These are phyloP conservation scores for Solanum lignicaule DNA, from an alignment of 257 asterid species.

Conservation along the genomic window DNA sequence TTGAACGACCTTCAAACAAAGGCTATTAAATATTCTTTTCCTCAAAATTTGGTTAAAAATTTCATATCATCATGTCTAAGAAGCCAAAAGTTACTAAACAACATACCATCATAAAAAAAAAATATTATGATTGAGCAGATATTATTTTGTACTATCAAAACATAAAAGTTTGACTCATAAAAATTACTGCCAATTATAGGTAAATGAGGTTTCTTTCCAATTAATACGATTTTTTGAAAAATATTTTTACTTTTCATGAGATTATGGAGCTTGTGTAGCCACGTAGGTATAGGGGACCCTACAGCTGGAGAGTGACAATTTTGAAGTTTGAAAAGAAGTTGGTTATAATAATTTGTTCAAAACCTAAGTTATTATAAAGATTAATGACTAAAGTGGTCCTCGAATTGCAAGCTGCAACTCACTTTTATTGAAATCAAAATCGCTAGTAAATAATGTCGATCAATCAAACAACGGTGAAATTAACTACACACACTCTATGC, in stretches of 20 bases:
- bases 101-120: too few species aligned
- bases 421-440: not conserved
- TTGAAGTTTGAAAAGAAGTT: conserved; percentile 15
- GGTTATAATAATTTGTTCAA: conserved; percentile 8
- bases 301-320: not conserved
- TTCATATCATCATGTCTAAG: too few species aligned
- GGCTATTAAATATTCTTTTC: too few species aligned
- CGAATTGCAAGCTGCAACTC: not conserved
- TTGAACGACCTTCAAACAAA: too few species aligned
- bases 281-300: conserved; percentile 18
- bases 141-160: not conserved
- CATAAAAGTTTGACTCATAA: not conserved
- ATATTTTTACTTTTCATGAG: not conserved
- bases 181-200: not conserved
- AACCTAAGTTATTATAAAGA: not conserved
- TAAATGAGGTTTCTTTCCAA: not conserved
- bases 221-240: not conserved
- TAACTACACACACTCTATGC: not conserved
- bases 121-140: not conserved
- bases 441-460: not conserved
- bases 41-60: too few species aligned
- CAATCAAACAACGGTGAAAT: not conserved
- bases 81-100: too few species aligned
- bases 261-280: conserved; percentile 38
- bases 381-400: not conserved